Base-by-base conservation (phyloP, 495 filamentous ascomycete species). In the Neurospora sp. region DNA sequence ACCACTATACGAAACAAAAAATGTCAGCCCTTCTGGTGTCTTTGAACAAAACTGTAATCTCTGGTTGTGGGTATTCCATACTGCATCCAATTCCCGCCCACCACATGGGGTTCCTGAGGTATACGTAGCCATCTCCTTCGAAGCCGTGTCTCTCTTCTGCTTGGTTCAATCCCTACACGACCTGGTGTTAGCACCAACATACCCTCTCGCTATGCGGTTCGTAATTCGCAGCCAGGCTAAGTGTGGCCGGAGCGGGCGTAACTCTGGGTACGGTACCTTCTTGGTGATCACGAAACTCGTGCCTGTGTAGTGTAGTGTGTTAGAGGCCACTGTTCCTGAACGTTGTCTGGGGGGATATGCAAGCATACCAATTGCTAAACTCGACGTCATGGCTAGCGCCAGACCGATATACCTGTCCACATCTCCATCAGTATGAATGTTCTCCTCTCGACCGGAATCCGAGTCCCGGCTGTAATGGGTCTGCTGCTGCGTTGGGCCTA, bases 221-320 rank as follows among this genome's bases (percentile, higher is more conserved):
- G 42, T 35, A 14, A 16, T 14, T 14, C 31, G 46, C 39, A 73
- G 38, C 31, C 40, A 14, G 38, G 38, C 68, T 35, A n/a, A 20
- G 14, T 22, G 40, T 46, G 37, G 35, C 72, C 41, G 40, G 61
- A n/a, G 48, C 31, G n/a, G 35, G 44, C 37, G 53, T 41, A 37
- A 38, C 41, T 72, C 70, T 31, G 59, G 71, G 72, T 20, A 48
- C 70, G 76, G 71, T 81, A 95, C 92, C 88, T 93, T 94, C 82
- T 97, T 96, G 44, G 93, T 96, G 76, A 97, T 94, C 73, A 97
- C 93, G 80, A 97, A 96, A 86, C 94, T 96, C 39, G 92, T 92
- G 74, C 93, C 93, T 94, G 80, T 69, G 69, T 72, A 14, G 53
- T 68, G 71, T 37, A 71, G 74, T 44, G 27, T 72, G 80, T 81